Percentiles rank a stretch among this genome's conserved stretches.
Evolutionary conservation across 495 filamentous ascomycete genomes (phyloP).

Genomic region (Penicillium ochrochloron): DNA sequence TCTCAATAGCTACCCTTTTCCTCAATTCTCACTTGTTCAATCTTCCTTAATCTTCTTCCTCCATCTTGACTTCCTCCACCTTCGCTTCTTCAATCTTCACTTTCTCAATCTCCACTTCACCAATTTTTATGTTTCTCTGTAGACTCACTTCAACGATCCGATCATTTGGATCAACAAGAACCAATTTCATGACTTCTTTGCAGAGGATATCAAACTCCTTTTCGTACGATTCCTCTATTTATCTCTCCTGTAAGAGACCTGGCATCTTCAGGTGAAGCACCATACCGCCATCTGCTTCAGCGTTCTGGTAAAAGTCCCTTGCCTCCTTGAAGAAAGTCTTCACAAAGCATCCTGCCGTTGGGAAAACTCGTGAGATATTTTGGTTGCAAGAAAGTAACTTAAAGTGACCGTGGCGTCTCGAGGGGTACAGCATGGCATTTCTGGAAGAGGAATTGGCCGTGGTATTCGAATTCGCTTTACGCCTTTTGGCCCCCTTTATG

Average conservation of each 20-base stretch:
- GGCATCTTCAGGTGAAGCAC: conserved; percentile 29
- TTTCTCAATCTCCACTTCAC: no score
- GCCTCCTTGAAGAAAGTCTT: conserved; percentile 7
- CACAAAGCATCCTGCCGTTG: conserved; percentile 18
- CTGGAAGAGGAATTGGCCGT: not conserved
- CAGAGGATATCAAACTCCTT: conserved; percentile 31
- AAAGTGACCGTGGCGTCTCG: not conserved
- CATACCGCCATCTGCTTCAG: not conserved
- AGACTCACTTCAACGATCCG: not conserved
- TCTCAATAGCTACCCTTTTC: no score
- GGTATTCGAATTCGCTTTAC: not conserved
- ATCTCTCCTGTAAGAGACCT: conserved; percentile 16
- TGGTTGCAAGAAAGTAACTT: conserved; percentile 13
- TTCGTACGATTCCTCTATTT: conserved; percentile 27
- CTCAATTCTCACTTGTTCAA: no score
- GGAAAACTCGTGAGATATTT: conserved; percentile 15
- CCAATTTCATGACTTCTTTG: not conserved
- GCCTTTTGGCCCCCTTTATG: no score
- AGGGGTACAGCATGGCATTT: no score
- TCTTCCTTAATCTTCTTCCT: no score
- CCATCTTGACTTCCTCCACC: no score
- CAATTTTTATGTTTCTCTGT: no score
- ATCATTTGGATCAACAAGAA: not conserved
- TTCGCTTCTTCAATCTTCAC: no score
- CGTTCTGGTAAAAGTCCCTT: conserved; percentile 22